These are phyloP conservation scores for Thielaviopsis euricoi DNA, from an alignment of 2,329 filamentous ascomycete genomes.

Conservation along the genomic window DNA sequence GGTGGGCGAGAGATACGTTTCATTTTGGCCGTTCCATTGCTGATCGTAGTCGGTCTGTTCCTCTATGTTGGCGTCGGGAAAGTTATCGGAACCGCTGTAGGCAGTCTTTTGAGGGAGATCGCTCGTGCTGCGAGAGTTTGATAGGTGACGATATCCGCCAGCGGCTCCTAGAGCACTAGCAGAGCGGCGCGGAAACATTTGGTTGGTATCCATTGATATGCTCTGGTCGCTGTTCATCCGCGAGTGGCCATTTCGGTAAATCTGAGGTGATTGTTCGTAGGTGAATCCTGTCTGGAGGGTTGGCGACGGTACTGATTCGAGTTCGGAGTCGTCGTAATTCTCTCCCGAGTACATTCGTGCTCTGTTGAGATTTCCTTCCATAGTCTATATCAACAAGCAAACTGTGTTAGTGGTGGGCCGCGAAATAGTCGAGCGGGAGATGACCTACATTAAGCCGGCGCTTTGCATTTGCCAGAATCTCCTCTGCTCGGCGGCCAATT, in stretches of 20 bases:
- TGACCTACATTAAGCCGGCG: conserved; percentile 62
- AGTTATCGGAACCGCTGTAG: conserved; percentile 20
- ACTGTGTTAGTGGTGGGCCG: neutral
- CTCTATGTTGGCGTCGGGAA: conserved; percentile 38
- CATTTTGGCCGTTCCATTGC: conserved; percentile 3
- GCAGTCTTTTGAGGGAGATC: neutral
- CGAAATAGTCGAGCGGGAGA: conserved; percentile 15
- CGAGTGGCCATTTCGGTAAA: conserved; percentile 27
- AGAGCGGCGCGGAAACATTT: conserved; percentile 31
- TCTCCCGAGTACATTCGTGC: conserved; percentile 46
- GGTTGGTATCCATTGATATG: conserved; percentile 16
- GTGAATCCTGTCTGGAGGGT: conserved; percentile 23
- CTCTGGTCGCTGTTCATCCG: conserved; percentile 44
- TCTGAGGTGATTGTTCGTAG: conserved; percentile 14
- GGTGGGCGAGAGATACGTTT: conserved; percentile 27
- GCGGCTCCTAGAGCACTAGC: conserved; percentile 47
- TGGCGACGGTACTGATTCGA: conserved; percentile 35
- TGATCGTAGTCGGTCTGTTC: conserved; percentile 23
- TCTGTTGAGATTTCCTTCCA: conserved; percentile 79
- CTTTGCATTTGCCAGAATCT: conserved; percentile 88
- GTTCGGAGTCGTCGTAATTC: conserved; percentile 21
- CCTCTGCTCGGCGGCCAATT: conserved; percentile 67
- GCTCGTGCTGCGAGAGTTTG: conserved; percentile 8
- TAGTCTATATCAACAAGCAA: conserved; percentile 40
- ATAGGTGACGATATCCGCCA: conserved; percentile 36